These are phyloP conservation scores for Dendrobium huoshanense DNA, from an alignment of 106 monocot genomes.

Conservation along the genomic window DNA sequence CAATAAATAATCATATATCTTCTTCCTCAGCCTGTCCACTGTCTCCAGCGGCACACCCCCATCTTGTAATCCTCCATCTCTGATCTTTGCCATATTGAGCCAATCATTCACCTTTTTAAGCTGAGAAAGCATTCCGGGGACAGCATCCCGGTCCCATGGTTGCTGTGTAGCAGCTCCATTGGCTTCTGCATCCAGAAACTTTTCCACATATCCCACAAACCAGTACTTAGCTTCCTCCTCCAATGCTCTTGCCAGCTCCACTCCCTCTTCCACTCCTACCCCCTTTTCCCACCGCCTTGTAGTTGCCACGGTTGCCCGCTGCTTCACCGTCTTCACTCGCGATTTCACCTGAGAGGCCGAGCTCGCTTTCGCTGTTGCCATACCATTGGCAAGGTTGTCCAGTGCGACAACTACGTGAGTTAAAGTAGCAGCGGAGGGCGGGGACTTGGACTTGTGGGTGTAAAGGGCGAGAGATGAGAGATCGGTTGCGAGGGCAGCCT, in stretches of 20 bases:
- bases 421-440: not conserved
- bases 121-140: conserved; percentile 75
- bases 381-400: conserved; percentile 25
- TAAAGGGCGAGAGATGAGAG: conserved; percentile 56
- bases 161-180: not conserved
- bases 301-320: conserved; percentile 6
- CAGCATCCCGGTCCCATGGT: conserved; percentile 37
- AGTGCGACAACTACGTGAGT: conserved; percentile 31
- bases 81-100: conserved; percentile 28
- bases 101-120: conserved; percentile 91
- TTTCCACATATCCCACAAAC: conserved; percentile 82
- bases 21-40: conserved; percentile 64
- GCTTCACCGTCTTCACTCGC: conserved; percentile 3
- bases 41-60: conserved; percentile 31
- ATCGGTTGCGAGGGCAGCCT: conserved; percentile 58
- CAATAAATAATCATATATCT: conserved; percentile 88
- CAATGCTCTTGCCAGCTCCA: conserved; percentile 44
- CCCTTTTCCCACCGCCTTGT: conserved; percentile 52
- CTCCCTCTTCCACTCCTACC: conserved; percentile 47
- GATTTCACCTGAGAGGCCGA: not conserved
- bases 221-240: conserved; percentile 49
- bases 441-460: conserved; percentile 18
- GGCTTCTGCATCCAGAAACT: conserved; percentile 64
- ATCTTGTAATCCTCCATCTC: conserved; percentile 4
- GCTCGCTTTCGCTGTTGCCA: not conserved